Base-by-base conservation (phyloP, 2,329 filamentous ascomycete species). In the Calonectria leucothoes region DNA sequence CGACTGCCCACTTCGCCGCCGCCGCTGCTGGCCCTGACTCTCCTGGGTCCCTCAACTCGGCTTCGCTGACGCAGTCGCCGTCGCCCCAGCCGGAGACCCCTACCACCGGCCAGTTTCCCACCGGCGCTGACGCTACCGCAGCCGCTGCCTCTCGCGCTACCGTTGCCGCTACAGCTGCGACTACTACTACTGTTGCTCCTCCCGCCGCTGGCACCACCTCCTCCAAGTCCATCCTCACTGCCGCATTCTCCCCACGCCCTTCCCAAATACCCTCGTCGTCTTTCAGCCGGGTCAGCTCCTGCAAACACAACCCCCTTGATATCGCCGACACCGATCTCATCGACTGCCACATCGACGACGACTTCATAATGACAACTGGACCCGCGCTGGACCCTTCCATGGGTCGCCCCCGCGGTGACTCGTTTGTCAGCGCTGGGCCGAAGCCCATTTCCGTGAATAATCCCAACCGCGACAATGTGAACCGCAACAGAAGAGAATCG, bases 381-480 rank as follows among this genome's bases (percentile, higher is more conserved):
- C 87, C 89, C 70, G 85, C 87, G 75, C 88, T 91, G 80, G 91
- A 93, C 84, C 87, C 88, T 71, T 83, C 83, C 82, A 86, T 91
- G 85, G 86, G 88, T 84, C 90, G 89, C 82, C 87, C 83, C 83
- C 89, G 91, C 78, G 90, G 92, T 82, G 91, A 93, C 85, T 93
- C 91, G 68, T 93, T 93, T 83, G 90, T 91, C 82, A 91, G 90
- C 85, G 89, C 90, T 71, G 90, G 91, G 63, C 90, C 91, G 27
- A 93, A 92, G 83, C 91, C 92, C 78, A 93, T 93, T 77, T 92
- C 91, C 73, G 91, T 93, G 87, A 89, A 88, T 81, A 93, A 92
- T 79, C 88, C 90, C 66, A 92, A 92, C 81, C 89, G 91, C 83
- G 90, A 91, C 78, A 85, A 87, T 79, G 87, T 88, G 78, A 88